Evolutionary conservation across 2,329 filamentous ascomycete species (phyloP).

Genomic region (Aspergillus floridensis): DNA sequence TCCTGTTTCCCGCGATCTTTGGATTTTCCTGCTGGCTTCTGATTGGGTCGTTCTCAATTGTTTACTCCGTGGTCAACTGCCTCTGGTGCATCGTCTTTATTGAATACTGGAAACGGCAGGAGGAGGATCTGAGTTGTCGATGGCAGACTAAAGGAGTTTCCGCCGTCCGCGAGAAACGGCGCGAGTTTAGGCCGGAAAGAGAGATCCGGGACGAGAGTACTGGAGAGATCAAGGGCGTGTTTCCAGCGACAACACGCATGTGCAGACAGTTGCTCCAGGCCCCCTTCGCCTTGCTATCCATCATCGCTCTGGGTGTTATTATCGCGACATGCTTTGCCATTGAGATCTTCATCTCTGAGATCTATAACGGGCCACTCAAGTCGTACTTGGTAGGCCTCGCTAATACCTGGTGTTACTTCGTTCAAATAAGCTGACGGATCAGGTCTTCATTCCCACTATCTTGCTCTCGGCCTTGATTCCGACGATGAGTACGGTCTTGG

Average conservation of each 20-base stretch:
- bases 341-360: conserved; percentile 93
- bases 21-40: conserved; percentile 78
- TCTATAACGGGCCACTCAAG: conserved; percentile 90
- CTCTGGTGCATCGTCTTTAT: conserved; percentile 88
- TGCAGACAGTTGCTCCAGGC: conserved; percentile 79
- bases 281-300: conserved; percentile 79
- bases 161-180: conserved; percentile 72
- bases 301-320: conserved; percentile 72
- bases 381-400: conserved; percentile 64
- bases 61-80: conserved; percentile 76
- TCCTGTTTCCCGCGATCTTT: conserved; percentile 76
- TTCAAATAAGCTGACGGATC: conserved; percentile 6
- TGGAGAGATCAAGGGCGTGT: conserved; percentile 74
- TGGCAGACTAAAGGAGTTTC: conserved; percentile 91
- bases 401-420: conserved; percentile 1
- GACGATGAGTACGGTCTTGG: conserved; percentile 77
- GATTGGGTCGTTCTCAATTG: conserved; percentile 76
- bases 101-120: conserved; percentile 81
- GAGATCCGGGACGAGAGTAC: conserved; percentile 77
- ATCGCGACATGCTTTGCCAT: conserved; percentile 90
- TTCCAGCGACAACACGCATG: conserved; percentile 74
- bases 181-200: conserved; percentile 76
- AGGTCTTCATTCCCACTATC: conserved; percentile 86
- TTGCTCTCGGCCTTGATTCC: conserved; percentile 80
- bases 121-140: conserved; percentile 79